Evolutionary conservation across 306 rosid genomes (phyloP).

Genomic region (Oxytropis ochrocephala): DNA sequence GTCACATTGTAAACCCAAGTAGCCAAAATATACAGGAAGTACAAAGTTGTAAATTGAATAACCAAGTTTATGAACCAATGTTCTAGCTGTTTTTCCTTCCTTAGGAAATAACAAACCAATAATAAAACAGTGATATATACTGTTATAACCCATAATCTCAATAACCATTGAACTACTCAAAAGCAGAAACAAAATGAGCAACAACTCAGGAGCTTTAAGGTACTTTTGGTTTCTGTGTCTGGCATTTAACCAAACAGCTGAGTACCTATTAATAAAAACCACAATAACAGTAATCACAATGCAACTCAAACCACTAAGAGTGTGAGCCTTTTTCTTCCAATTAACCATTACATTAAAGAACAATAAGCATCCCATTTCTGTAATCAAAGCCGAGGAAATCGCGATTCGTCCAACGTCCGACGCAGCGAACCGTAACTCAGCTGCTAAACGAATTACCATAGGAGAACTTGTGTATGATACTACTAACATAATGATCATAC

Average conservation of each 20-base stretch:
- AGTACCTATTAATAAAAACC: slow-evolving; percentile 31
- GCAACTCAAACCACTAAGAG: slow-evolving; percentile 11
- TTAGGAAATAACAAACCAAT: slow-evolving; percentile 65
- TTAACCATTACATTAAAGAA: slow-evolving; percentile 43
- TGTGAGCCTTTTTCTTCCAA: neutral
- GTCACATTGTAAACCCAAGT: slow-evolving; percentile 75
- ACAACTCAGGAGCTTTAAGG: slow-evolving; percentile 58
- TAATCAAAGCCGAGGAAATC: slow-evolving; percentile 45
- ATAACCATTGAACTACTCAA: slow-evolving; percentile 52
- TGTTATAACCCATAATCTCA: slow-evolving; percentile 50
- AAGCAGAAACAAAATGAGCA: slow-evolving; percentile 48
- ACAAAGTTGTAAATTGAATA: slow-evolving; percentile 76
- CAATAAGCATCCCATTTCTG: slow-evolving; percentile 54
- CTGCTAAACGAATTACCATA: slow-evolving; percentile 65
- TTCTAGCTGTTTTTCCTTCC: slow-evolving; percentile 84
- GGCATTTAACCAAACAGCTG: slow-evolving; percentile 60
- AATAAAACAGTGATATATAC: slow-evolving; percentile 52
- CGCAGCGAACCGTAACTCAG: slow-evolving; percentile 56
- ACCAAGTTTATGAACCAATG: slow-evolving; percentile 62
- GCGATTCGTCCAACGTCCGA: slow-evolving; percentile 62
- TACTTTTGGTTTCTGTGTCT: slow-evolving; percentile 55
- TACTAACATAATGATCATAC: slow-evolving; percentile 37
- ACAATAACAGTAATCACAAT: neutral
- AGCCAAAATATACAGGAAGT: slow-evolving; percentile 82
- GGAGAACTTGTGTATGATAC: slow-evolving; percentile 74